Percentiles rank a stretch among this genome's conserved stretches.
These are phyloP conservation scores for Arthromyces matolae DNA, from an alignment of 768 basidiomycete species.

Conservation along the genomic window DNA sequence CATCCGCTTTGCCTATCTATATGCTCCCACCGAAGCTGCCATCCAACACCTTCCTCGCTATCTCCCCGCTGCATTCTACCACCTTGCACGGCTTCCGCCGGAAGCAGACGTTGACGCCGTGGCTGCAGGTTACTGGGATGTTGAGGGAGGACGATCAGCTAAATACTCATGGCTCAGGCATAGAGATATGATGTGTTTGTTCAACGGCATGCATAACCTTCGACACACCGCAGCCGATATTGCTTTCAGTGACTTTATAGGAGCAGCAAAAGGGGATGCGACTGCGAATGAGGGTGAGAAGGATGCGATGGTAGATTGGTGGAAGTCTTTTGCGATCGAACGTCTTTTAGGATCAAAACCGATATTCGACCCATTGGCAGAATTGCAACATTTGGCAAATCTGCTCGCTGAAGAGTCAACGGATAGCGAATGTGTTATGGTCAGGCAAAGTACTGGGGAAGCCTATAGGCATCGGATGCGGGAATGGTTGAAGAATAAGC, in stretches of 20 bases:
- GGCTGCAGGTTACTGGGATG: constrained; percentile 1
- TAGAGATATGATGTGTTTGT: constrained; percentile 9
- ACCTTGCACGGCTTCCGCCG: constrained; percentile 10
- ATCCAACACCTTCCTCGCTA: constrained; percentile 7
- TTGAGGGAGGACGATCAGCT: constrained; percentile 5
- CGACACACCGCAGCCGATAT: constrained; percentile 1
- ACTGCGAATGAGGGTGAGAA: constrained; percentile 2
- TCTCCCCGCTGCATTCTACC: constrained; percentile 14
- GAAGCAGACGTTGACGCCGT: constrained; percentile 6
- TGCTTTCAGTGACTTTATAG: constrained; percentile 1
- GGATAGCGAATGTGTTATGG: neutral
- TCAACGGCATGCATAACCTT: constrained; percentile 3
- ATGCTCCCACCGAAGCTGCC: constrained; percentile 1
- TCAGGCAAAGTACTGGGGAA: neutral
- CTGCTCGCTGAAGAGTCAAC: neutral
- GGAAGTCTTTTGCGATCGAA: constrained; percentile 6
- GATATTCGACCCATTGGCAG: constrained; percentile 5
- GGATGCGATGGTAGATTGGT: constrained; percentile 9
- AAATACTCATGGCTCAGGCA: constrained; percentile 8
- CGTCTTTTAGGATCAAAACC: constrained; percentile 9
- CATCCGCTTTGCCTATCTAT: constrained; percentile 10
- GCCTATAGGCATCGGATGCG: constrained; percentile 9
- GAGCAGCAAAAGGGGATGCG: neutral
- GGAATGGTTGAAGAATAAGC: constrained; percentile 5
- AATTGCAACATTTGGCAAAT: constrained; percentile 6